Evolutionary conservation across 2,329 filamentous ascomycete genomes (phyloP).

Genomic region (Diaporthe batatas): DNA sequence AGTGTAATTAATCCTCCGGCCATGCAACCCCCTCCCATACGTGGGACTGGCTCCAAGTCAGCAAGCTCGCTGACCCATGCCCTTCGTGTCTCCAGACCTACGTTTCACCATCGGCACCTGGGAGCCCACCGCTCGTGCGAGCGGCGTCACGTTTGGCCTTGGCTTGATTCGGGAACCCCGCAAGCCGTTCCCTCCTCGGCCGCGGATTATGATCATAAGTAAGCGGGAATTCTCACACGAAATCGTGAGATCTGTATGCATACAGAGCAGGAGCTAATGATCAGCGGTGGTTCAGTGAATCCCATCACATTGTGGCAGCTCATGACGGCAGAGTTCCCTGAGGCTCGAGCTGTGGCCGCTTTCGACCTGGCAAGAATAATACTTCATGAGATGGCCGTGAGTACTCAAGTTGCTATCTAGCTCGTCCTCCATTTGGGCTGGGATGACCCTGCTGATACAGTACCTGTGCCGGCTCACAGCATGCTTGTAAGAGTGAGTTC

Average conservation of each 20-base stretch:
- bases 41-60: too few species aligned
- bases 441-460: not conserved
- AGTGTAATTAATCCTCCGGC: not conserved
- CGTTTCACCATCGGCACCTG: not conserved
- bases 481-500: constrained; percentile 3
- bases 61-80: not conserved
- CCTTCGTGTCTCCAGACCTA: not conserved
- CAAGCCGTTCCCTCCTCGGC: not conserved
- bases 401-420: not conserved
- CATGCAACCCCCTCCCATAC: too few species aligned
- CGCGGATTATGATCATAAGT: not conserved
- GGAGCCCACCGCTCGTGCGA: fast-evolving
- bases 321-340: not conserved
- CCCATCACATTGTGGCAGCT: not conserved
- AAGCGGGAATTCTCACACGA: not conserved
- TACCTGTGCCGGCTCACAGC: not conserved
- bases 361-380: not conserved
- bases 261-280: not conserved
- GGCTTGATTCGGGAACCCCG: too few species aligned
- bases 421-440: not conserved
- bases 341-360: not conserved
- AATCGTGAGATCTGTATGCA: not conserved
- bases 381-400: constrained; percentile 8
- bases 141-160: not conserved
- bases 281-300: not conserved